Evolutionary conservation across 495 filamentous ascomycete species (phyloP).

Genomic region (Lentithecium fluviatile): DNA sequence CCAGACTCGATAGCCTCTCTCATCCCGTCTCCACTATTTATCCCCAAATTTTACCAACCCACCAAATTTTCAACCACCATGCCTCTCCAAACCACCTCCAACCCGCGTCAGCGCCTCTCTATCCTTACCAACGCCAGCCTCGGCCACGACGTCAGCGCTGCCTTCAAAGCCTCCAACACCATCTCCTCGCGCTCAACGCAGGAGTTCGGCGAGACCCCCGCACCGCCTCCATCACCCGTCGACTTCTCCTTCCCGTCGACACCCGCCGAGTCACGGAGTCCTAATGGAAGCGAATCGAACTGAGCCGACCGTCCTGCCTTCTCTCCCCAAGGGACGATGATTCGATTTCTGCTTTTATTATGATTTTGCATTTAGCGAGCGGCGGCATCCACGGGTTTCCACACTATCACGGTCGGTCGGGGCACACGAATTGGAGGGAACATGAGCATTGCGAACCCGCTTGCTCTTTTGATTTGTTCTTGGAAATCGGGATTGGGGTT

Average conservation of each 20-base stretch:
- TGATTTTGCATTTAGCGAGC: conserved; percentile 35
- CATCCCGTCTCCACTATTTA: neutral
- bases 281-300: conserved; percentile 25
- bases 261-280: conserved; percentile 28
- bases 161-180: conserved; percentile 36
- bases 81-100: conserved; percentile 20
- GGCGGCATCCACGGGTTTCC: conserved; percentile 2
- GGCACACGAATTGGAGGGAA: neutral
- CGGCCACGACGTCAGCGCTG: conserved; percentile 37
- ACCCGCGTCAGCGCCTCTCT: conserved; percentile 39
- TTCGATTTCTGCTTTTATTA: conserved; percentile 23
- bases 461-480: conserved; percentile 3
- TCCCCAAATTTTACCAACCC: conserved; percentile 3
- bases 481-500: neutral
- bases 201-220: conserved; percentile 34
- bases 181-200: conserved; percentile 16
- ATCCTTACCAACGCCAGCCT: conserved; percentile 38
- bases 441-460: neutral
- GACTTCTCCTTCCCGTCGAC: conserved; percentile 36
- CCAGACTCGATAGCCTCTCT: conserved; percentile 8
- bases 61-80: conserved; percentile 15
- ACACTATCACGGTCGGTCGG: conserved; percentile 5
- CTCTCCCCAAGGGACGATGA: neutral
- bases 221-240: conserved; percentile 38
- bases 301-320: neutral